phyloP scores from a whole-genome alignment of 169 alveolate genomes.

The Miamiensis avidus region DNA sequence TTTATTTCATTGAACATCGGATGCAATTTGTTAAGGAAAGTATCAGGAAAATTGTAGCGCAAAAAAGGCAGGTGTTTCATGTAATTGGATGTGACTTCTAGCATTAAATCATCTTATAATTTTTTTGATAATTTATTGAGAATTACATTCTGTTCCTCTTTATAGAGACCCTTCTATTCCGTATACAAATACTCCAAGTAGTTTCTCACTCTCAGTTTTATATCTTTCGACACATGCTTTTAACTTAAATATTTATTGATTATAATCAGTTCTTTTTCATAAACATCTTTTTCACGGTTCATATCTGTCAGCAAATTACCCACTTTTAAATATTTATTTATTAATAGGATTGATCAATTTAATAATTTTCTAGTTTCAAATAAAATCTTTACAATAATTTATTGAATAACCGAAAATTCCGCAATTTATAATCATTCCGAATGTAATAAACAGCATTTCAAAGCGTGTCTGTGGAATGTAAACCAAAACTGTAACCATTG shows the following conservation, averaged over 20 bases:
- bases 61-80: background rate
- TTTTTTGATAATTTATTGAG: background rate
- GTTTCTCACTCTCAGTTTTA: background rate
- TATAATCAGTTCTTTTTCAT: background rate
- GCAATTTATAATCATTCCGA: background rate
- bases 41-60: background rate
- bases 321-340: background rate
- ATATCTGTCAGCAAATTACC: background rate
- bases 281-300: background rate
- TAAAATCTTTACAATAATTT: background rate
- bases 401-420: background rate
- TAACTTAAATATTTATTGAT: background rate
- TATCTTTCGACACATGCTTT: background rate
- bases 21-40: background rate
- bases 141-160: background rate
- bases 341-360: too few species aligned
- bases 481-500: background rate
- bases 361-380: too few species aligned
- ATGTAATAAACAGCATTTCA: background rate
- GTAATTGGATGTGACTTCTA: background rate
- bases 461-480: background rate
- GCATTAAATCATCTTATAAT: background rate
- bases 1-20: slow-evolving; percentile 26
- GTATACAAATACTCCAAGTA: background rate
- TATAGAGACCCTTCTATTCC: background rate